Percentiles rank a stretch among this genome's conserved stretches.
phyloP scores from a whole-genome alignment of 1,139 yeast genomes.

The Casaregolazyma suthepensis region DNA sequence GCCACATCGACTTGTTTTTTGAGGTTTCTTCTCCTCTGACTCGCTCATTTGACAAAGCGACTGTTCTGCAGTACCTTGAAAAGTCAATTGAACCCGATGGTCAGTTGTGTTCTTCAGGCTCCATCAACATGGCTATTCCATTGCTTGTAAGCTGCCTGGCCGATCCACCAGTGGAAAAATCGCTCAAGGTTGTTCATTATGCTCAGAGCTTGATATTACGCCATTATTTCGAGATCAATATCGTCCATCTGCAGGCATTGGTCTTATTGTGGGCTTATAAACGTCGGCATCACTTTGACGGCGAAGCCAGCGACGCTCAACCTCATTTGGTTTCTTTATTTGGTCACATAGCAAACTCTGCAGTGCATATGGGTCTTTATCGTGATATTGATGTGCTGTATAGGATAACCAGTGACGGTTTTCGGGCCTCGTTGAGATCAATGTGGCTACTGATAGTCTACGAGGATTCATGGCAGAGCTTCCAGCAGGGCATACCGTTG shows the following conservation, averaged over 20 bases:
- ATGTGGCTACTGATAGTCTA: background rate
- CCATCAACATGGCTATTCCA: background rate
- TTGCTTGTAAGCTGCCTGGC: slow-evolving; percentile 1
- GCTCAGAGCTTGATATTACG: background rate
- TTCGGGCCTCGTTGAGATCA: background rate
- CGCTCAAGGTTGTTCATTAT: background rate
- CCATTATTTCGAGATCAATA: background rate
- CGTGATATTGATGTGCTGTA: background rate
- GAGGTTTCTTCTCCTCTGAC: background rate
- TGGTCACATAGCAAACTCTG: background rate
- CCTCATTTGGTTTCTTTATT: background rate
- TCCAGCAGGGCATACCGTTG: slow-evolving; percentile 3
- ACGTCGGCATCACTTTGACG: background rate
- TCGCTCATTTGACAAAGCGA: background rate
- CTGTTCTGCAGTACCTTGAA: background rate
- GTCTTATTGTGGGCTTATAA: slow-evolving; percentile 1
- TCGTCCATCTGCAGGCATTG: background rate
- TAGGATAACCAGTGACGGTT: background rate
- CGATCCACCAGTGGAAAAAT: background rate
- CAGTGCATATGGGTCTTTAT: slow-evolving; percentile 1
- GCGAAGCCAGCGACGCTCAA: background rate
- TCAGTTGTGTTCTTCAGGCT: background rate
- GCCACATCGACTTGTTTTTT: background rate
- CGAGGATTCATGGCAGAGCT: slow-evolving; percentile 6
- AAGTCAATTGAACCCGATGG: background rate